Base-by-base conservation (phyloP, 495 filamentous ascomycete genomes). In the Aspergillus cavernicola region DNA sequence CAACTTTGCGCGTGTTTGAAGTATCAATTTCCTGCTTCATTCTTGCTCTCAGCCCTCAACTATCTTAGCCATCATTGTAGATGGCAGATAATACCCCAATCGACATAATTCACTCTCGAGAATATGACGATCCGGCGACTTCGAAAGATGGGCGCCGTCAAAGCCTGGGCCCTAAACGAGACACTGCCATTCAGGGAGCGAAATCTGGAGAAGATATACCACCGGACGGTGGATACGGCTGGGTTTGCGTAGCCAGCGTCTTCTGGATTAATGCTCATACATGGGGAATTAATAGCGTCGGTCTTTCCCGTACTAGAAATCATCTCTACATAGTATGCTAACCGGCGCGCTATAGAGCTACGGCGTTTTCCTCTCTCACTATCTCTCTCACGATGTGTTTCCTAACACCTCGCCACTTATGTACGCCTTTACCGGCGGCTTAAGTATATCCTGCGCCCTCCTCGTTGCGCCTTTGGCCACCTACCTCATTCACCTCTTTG, bases 381-480 rank as follows among this genome's bases (percentile, higher is more conserved):
- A 89, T 57, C 76, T 90, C 24, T 77, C 78, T 5, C 66, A 80
- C 36, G 65, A 82, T 46, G 68, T 72, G 15, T 87, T 84, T 53
- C 80, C 80, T 0, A 79, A 76, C 8, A 76, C 83, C 6, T 81
- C 77, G 2, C 69, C 77, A 0, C 66, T 87, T 3, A 72, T 79
- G 9, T 91, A 83, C 58, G 87, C 87, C 38, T 89, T 89, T 57
- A 82, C 88, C 4, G 87, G 87, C 13, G 87, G 87, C 7, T 65
- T 90, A 0, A 86, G 83, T 24, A 80, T 86, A 8, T 85, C 85
- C 9, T 74, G 72, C 66, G 79, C 84, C 7, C 74, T 89, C 41
- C 62, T 88, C 5, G 73, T 83, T 12, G 82, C 85, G 11, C 86
- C 86, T 1, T 26, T 84, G n/a, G 85, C 80, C 19, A 89, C 85